phyloP scores from a whole-genome alignment of 2,329 filamentous ascomycete species.

The Fusarium albidum region DNA sequence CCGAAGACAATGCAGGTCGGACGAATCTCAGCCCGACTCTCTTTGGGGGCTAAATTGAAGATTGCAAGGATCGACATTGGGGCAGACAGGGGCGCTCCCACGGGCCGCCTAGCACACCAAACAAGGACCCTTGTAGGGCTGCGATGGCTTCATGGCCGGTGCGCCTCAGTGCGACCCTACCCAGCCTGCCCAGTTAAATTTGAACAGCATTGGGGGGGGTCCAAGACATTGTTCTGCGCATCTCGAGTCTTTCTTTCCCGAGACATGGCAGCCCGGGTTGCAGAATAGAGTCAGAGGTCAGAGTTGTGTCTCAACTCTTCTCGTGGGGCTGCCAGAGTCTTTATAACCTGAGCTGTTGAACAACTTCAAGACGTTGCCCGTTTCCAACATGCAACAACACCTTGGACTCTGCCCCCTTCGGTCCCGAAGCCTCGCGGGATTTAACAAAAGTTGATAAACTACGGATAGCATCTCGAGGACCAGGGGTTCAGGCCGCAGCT shows the following conservation, averaged over 20 bases:
- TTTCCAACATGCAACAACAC: too few species aligned
- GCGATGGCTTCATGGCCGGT: constrained; percentile 4
- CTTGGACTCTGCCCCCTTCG: too few species aligned
- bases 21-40: not conserved
- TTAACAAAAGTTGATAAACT: not conserved
- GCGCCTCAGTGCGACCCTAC: not conserved
- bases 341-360: too few species aligned
- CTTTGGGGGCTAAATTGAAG: not conserved
- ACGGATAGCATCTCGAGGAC: not conserved
- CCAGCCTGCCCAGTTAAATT: too few species aligned
- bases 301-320: too few species aligned
- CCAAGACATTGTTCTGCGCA: too few species aligned
- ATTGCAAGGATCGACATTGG: constrained; percentile 7
- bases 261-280: too few species aligned
- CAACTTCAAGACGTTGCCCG: too few species aligned
- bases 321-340: too few species aligned
- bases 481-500: not conserved
- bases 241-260: too few species aligned
- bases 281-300: too few species aligned
- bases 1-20: constrained; percentile 1
- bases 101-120: not conserved
- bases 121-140: constrained; percentile 4
- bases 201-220: too few species aligned
- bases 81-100: not conserved
- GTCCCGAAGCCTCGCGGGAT: not conserved